Base-by-base conservation (phyloP, 2,329 filamentous ascomycete genomes). In the Chaetomiaceae sp. region DNA sequence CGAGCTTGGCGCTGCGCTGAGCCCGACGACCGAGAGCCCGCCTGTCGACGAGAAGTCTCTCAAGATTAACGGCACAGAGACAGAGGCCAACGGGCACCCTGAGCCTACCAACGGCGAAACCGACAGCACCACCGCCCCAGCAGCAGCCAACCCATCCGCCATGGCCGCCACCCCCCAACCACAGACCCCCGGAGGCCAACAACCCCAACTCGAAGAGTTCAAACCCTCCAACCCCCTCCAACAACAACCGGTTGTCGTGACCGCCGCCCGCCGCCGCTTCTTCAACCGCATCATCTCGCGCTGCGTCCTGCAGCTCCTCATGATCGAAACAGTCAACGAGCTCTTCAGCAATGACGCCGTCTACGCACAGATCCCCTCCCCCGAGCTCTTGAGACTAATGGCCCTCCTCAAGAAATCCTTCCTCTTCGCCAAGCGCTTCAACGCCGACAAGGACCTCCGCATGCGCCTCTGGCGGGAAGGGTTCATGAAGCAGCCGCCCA, bases 201-300 rank as follows among this genome's bases (percentile, higher is more conserved):
- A 31, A 31, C 8, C 27, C 4, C 27, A 31, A 4, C 78, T 96
- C 1, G 94, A 99, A 68, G 91, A 97, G 67, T 97, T 95, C 73
- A 88, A 86, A 59, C 89, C 90, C 5, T 79, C 85, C 34, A 81
- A 82, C 22, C 84, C 81, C 50, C 76, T 91, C 14, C 91, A 95
- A 68, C 89, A 94, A 69, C 90, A 95, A 55, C 90, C 92, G 0
- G 81, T 96, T 6, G 88, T 95, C 1, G 92, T 99, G 5, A 97
- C 94, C 1, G 90, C 91, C 2, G 91, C 94, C 0, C 88, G 94
- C 23, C 84, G 94, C 33, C 87, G 91, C 48, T 96, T 96, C 76
- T 99, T 99, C 79, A 99, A 99, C 73, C 89, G 92, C 62, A 99
- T 99, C 70, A 99, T 99, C 71, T 96, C 92, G 14, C 92, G 95